Conservation (phyloP, 1,284 basidiomycete species). For the Caloboletus firmus region DNA sequence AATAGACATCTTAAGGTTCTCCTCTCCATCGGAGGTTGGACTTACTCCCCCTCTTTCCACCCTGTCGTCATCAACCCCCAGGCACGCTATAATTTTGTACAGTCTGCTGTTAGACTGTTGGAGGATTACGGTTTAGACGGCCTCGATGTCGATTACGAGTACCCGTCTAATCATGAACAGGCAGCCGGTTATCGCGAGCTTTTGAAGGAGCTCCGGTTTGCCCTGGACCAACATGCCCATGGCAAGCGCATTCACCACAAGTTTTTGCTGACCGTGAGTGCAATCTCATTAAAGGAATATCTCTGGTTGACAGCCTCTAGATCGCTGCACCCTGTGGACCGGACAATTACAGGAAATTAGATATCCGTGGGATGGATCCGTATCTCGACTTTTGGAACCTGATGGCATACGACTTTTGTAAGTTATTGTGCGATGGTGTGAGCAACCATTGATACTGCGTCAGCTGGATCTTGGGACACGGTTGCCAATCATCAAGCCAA, state of each 20-base stretch:
- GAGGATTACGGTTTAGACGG: constrained; percentile 80
- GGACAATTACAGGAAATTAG: constrained; percentile 78
- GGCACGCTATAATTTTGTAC: constrained; percentile 74
- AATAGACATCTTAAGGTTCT: constrained; percentile 85
- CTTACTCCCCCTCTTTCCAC: constrained; percentile 79
- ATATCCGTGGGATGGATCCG: constrained; percentile 82
- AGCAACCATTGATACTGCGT: constrained; percentile 11
- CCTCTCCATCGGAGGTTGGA: constrained; percentile 90
- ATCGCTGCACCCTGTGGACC: constrained; percentile 94
- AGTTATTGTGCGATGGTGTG: constrained; percentile 29
- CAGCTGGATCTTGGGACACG: constrained; percentile 81
- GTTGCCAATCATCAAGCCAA: constrained; percentile 88
- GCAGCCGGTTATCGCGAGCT: constrained; percentile 73
- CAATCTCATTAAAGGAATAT: neutral
- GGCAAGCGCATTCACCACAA: constrained; percentile 59
- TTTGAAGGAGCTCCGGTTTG: constrained; percentile 67
- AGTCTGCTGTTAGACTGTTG: constrained; percentile 73
- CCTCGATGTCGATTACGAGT: constrained; percentile 84
- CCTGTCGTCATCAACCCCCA: constrained; percentile 67
- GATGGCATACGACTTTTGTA: constrained; percentile 88
- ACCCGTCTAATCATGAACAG: constrained; percentile 69
- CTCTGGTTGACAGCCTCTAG: constrained; percentile 39
- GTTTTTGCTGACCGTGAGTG: constrained; percentile 73
- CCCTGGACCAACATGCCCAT: constrained; percentile 65
- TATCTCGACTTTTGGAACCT: constrained; percentile 95